Percentiles rank a stretch among this genome's conserved stretches.
These are phyloP conservation scores for Colletotrichum sp. DNA, from an alignment of 2,329 filamentous ascomycete species.

Conservation along the genomic window DNA sequence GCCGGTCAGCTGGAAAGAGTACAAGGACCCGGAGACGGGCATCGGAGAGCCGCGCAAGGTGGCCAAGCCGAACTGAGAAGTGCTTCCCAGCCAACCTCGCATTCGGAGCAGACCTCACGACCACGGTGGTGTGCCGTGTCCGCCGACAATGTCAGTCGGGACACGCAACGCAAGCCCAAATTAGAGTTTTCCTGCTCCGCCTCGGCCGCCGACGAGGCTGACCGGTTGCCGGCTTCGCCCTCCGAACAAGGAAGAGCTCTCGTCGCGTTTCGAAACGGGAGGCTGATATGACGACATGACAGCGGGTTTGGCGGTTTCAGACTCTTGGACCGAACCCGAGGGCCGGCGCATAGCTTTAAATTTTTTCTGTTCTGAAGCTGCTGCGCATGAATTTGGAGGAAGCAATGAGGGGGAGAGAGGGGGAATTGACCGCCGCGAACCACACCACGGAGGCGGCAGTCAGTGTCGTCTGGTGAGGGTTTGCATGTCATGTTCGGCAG, in stretches of 20 bases:
- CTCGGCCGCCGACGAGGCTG: slow-evolving; percentile 2
- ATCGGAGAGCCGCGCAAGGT: slow-evolving; percentile 84
- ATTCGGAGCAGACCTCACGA: neutral
- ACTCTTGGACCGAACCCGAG: neutral
- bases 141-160: neutral
- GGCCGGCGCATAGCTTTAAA: neutral
- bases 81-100: neutral
- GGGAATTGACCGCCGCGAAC: neutral
- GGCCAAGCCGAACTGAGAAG: slow-evolving; percentile 81
- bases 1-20: slow-evolving; percentile 95
- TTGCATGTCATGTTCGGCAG: slow-evolving; percentile 4
- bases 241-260: neutral
- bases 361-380: neutral
- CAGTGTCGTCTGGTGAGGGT: neutral
- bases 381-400: neutral
- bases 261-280: slow-evolving; percentile 9
- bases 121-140: neutral
- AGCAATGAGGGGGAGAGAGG: neutral
- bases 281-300: slow-evolving; percentile 4
- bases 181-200: neutral
- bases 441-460: neutral
- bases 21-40: slow-evolving; percentile 82
- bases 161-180: neutral
- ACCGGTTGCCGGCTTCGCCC: neutral
- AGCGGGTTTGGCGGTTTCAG: neutral